Base-by-base conservation (phyloP, 257 asterid species). In the Solanum megistacrolobum region DNA sequence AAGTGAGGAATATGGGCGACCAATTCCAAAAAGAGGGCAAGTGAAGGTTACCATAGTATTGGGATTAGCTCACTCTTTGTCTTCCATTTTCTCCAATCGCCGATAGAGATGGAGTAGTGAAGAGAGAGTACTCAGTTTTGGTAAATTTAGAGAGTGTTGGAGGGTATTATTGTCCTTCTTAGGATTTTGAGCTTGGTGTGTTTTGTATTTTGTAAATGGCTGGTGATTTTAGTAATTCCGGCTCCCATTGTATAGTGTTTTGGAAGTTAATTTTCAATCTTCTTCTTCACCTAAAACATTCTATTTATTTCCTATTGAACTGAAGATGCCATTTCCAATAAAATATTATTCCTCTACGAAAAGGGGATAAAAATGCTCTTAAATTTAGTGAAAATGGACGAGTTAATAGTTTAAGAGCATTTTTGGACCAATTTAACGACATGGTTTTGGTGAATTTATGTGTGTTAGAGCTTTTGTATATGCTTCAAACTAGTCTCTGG, bases 21-120 rank as follows among this genome's bases (percentile, higher is more conserved):
- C 90, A 87, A 93, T 95, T 9, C 98, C 98, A 20, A 93, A 52
- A 86, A 91, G 98, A 86, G 97, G 98, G 52, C 94, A 93, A 87
- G 96, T 94, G 91, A 95, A 93, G 90, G 92, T 89, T 65, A 93
- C 94, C 25, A 94, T 94, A 18, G 96, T 95, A 1, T 71, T 89
- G 78, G 96, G 94, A 1, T 86, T 95, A 89, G 96, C 94, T 58
- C 95, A 92, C 29, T 92, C 97, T 62, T 12, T 92, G 74, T 92
- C 94, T 85, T 89, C 92, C 7, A 89, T 92, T 52, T 90, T 92
- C 88, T 90, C 94, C 36, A 74, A 74, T 35, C 83, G 83, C 52
- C 52, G 83, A 12, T 74, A 74, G 52, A 74, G 20, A 86, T 43
- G 7, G 65, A 9, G 31, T 7, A 27, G 5, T 27, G 41, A 65